Evolutionary conservation across 2,329 filamentous ascomycete genomes (phyloP).

Genomic region (Pseudocercospora eumusae): DNA sequence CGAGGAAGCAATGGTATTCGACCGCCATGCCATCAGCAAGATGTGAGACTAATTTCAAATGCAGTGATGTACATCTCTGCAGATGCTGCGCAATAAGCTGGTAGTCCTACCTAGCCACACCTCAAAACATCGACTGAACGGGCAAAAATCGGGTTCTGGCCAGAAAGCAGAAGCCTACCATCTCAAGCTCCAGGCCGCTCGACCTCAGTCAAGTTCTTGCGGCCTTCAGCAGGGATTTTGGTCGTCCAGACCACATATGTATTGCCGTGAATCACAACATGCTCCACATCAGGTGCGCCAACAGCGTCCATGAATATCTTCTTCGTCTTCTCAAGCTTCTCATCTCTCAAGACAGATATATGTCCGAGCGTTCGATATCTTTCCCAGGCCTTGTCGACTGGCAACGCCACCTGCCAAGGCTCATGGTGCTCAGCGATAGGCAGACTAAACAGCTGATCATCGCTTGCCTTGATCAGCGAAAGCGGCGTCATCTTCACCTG

Average conservation of each 20-base stretch:
- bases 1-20: slow-evolving; percentile 85
- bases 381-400: slow-evolving; percentile 62
- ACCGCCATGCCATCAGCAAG: background rate
- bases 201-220: slow-evolving; percentile 29
- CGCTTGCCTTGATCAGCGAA: slow-evolving; percentile 42
- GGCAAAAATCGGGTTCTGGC: background rate
- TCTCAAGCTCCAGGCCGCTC: slow-evolving; percentile 15
- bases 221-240: slow-evolving; percentile 42
- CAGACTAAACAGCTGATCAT: slow-evolving; percentile 60
- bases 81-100: slow-evolving; percentile 42
- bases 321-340: slow-evolving; percentile 52
- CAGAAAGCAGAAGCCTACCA: background rate
- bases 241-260: slow-evolving; percentile 66
- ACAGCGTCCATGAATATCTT: slow-evolving; percentile 59
- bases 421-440: slow-evolving; percentile 61
- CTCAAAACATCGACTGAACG: background rate
- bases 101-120: background rate
- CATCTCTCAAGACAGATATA: slow-evolving; percentile 60
- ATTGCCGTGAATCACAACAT: slow-evolving; percentile 64
- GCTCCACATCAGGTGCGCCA: slow-evolving; percentile 55
- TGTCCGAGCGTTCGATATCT: slow-evolving; percentile 68
- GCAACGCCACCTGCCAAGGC: slow-evolving; percentile 61
- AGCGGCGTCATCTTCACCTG: slow-evolving; percentile 57
- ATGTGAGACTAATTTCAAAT: slow-evolving; percentile 16
- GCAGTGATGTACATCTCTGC: slow-evolving; percentile 71